These are phyloP conservation scores for Sporothrix luriei DNA, from an alignment of 2,329 filamentous ascomycete genomes.

Conservation along the genomic window DNA sequence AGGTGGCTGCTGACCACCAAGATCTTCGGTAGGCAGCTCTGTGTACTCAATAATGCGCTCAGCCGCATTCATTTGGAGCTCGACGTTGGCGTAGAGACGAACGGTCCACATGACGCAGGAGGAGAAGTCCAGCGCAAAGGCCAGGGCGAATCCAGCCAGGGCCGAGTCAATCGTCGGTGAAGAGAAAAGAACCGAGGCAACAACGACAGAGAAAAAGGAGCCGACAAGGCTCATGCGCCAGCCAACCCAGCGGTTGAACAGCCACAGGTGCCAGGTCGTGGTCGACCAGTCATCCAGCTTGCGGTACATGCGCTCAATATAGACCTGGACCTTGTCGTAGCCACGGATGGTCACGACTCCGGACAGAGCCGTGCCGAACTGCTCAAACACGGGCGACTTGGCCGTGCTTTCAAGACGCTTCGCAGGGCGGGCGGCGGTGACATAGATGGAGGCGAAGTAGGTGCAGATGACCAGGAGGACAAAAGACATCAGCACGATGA, in stretches of 20 bases:
- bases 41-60: constrained; percentile 78
- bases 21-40: constrained; percentile 66
- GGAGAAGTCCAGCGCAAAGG: constrained; percentile 72
- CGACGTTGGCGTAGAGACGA: constrained; percentile 68
- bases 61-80: constrained; percentile 77
- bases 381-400: constrained; percentile 79
- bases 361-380: constrained; percentile 71
- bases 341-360: constrained; percentile 76
- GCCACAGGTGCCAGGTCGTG: constrained; percentile 68
- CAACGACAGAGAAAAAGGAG: constrained; percentile 66
- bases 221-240: constrained; percentile 72
- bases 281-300: constrained; percentile 69
- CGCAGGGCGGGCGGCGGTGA: constrained; percentile 71
- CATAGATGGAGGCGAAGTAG: constrained; percentile 63
- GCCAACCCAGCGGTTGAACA: constrained; percentile 77
- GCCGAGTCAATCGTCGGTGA: constrained; percentile 66
- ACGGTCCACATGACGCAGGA: constrained; percentile 66
- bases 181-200: constrained; percentile 65
- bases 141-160: constrained; percentile 73
- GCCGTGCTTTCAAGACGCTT: constrained; percentile 76
- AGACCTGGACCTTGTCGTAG: constrained; percentile 68
- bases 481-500: constrained; percentile 64
- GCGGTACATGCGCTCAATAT: constrained; percentile 68
- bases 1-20: constrained; percentile 62
- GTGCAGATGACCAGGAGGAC: constrained; percentile 60